phyloP scores from a whole-genome alignment of 495 filamentous ascomycete genomes.

The Xylaria acuta region DNA sequence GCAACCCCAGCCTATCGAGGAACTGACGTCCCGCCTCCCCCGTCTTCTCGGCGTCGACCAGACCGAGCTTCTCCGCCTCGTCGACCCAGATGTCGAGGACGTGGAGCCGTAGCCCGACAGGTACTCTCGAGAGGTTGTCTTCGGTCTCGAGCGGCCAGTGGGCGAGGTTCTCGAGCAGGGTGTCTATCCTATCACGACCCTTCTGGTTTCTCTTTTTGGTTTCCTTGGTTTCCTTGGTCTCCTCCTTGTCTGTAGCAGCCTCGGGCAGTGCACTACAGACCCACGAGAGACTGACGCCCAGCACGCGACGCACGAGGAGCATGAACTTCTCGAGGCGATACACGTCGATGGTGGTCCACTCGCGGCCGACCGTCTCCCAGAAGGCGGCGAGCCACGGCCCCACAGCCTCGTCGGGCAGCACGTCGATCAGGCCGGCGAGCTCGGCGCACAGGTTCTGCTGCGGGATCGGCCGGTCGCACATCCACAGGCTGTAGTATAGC shows the following conservation, averaged over 20 bases:
- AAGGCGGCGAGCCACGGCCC: constrained; percentile 74
- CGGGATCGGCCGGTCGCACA: constrained; percentile 84
- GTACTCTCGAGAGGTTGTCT: constrained; percentile 54
- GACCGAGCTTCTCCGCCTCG: constrained; percentile 73
- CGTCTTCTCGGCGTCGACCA: constrained; percentile 54
- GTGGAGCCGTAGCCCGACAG: constrained; percentile 86
- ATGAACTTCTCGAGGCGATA: constrained; percentile 94
- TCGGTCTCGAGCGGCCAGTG: constrained; percentile 53
- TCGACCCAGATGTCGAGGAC: constrained; percentile 91
- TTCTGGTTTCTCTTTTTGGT: constrained; percentile 38
- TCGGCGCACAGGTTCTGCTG: constrained; percentile 84
- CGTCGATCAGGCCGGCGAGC: constrained; percentile 73
- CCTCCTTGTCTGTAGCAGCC: not conserved
- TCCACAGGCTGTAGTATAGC: constrained; percentile 95
- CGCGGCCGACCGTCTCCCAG: constrained; percentile 85
- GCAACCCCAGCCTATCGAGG: constrained; percentile 41
- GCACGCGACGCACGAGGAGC: constrained; percentile 76
- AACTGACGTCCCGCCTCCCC: constrained; percentile 40
- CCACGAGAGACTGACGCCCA: constrained; percentile 70
- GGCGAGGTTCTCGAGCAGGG: constrained; percentile 47
- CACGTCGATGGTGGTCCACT: constrained; percentile 84
- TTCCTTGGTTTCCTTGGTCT: constrained; percentile 32
- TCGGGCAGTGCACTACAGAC: constrained; percentile 47
- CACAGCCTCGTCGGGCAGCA: constrained; percentile 65
- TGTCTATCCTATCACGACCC: constrained; percentile 34